These are phyloP conservation scores for Ottelia alismoides DNA, from an alignment of 106 monocot species.

Conservation along the genomic window DNA sequence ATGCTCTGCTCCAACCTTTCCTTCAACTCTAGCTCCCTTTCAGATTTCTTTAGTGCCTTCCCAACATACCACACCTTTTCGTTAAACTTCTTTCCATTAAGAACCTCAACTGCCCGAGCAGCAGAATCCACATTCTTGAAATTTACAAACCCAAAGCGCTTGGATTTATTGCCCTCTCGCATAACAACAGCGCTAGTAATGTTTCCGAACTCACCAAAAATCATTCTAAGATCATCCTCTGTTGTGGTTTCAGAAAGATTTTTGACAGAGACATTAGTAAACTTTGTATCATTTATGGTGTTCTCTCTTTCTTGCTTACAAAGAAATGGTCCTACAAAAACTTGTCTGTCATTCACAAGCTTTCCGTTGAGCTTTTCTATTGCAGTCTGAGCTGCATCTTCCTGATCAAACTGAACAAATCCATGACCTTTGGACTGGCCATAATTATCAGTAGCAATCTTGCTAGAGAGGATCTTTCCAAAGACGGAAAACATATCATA, in stretches of 20 bases:
- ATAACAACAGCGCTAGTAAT: conserved; percentile 46
- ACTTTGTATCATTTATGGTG: conserved; percentile 26
- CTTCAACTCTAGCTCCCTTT: conserved; percentile 45
- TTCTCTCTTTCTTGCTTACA: conserved; percentile 27
- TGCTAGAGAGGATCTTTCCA: conserved; percentile 20
- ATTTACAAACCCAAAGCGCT: conserved; percentile 53
- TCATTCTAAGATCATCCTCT: conserved; percentile 30
- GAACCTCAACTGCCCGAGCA: conserved; percentile 23
- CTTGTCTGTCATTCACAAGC: conserved; percentile 30
- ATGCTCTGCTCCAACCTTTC: conserved; percentile 38
- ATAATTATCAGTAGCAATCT: conserved; percentile 35
- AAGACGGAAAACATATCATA: conserved; percentile 13
- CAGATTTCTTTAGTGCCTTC: conserved; percentile 51
- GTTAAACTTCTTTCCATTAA: conserved; percentile 27
- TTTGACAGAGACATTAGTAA: conserved; percentile 55
- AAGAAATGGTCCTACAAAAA: conserved; percentile 45
- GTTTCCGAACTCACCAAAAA: conserved; percentile 34
- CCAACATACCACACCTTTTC: conserved; percentile 52
- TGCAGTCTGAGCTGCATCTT: conserved; percentile 38
- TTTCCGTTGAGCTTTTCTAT: conserved; percentile 43
- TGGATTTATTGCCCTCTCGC: conserved; percentile 39
- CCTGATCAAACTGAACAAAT: conserved; percentile 53
- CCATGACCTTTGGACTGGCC: conserved; percentile 60
- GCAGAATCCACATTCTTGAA: conserved; percentile 41
- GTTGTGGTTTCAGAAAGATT: conserved; percentile 35